phyloP scores from a whole-genome alignment of 306 rosid species.

The barrel medic (Medicago truncatula) region MtrunA17r5.0-ANR NC_053045.1:40515001-40515500 shows the following conservation, averaged over 20 bases:
- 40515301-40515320: no score
- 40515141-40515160: no score
- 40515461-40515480: no score
- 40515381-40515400: not conserved
- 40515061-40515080: no score
- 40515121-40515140: no score
- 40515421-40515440: not conserved
- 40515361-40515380: not conserved
- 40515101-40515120: no score
- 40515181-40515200: no score
- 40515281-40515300: not conserved
- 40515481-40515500: not conserved
- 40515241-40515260: not conserved
- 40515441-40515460: not conserved
- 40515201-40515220: not conserved
- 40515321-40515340: not conserved
- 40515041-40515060: no score
- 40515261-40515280: not conserved
- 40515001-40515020: no score
- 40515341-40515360: constrained; percentile 7
- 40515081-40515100: no score
- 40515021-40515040: no score
- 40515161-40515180: no score
- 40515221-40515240: not conserved
- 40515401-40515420: not conserved